A percentile compares a stretch with the other conserved stretches of the same genome.
phyloP scores from a whole-genome alignment of 1,284 basidiomycete genomes.

The Irpex lacteus region DNA sequence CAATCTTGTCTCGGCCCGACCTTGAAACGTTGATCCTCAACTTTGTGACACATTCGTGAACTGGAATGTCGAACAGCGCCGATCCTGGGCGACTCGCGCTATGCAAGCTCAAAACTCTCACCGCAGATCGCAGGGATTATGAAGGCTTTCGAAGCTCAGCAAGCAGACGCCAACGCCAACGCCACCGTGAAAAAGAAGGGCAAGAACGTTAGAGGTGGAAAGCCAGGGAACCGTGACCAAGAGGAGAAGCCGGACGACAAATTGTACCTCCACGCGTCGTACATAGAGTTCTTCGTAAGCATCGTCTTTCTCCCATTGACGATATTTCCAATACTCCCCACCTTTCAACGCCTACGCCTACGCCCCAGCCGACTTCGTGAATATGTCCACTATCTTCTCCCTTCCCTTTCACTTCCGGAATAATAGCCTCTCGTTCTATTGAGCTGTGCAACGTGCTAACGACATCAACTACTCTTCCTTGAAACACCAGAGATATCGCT shows the following conservation, averaged over 20 bases:
- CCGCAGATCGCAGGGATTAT: conserved; percentile 25
- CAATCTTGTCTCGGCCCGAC: too few relatives aligned
- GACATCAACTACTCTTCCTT: neutral
- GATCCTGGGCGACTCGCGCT: conserved; percentile 57
- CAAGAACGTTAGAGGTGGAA: neutral
- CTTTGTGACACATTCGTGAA: conserved; percentile 7
- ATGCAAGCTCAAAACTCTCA: conserved; percentile 34
- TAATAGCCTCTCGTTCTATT: neutral
- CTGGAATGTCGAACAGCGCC: conserved; percentile 43
- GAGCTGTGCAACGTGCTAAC: neutral
- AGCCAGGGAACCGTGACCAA: conserved; percentile 17
- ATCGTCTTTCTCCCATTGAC: too few relatives aligned
- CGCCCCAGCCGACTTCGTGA: neutral
- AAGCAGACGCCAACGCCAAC: neutral
- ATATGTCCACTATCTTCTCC: neutral
- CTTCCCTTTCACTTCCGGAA: neutral
- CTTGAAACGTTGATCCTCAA: neutral
- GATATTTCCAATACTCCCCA: neutral
- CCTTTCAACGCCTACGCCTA: neutral
- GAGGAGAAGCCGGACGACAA: conserved; percentile 35
- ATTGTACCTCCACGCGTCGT: conserved; percentile 62
- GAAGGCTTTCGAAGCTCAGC: neutral
- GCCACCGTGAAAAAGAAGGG: neutral
- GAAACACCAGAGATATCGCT: conserved; percentile 42
- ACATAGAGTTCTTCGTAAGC: conserved; percentile 52